These are phyloP conservation scores for Castanospermum australe DNA, from an alignment of 306 rosid species.

Conservation along the genomic window DNA sequence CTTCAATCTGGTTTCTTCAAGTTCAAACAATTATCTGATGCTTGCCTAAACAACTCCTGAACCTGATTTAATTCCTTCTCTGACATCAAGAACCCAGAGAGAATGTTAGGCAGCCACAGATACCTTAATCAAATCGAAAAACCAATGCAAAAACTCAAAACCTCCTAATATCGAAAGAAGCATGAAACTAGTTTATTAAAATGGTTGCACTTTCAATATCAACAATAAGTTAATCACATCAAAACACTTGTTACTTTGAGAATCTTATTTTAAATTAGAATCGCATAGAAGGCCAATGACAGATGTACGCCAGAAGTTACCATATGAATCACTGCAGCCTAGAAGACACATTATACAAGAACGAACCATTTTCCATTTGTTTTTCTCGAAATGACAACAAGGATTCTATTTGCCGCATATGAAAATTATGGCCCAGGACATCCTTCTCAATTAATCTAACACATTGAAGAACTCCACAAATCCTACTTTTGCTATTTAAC, in stretches of 20 bases:
- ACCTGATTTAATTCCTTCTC: slow-evolving; percentile 74
- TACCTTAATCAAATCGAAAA: not conserved
- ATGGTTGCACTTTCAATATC: not conserved
- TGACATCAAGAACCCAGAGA: slow-evolving; percentile 39
- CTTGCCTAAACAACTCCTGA: slow-evolving; percentile 70
- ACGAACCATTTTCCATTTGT: not conserved
- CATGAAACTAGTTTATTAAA: not conserved
- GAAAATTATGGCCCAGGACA: not conserved
- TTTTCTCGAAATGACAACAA: not conserved
- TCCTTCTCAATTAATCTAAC: not conserved
- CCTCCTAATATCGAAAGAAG: not conserved
- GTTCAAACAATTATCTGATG: slow-evolving; percentile 85
- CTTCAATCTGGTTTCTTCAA: slow-evolving; percentile 72
- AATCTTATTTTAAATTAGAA: not conserved
- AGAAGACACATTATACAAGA: not conserved
- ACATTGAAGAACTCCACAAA: not conserved
- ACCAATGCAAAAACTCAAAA: not conserved
- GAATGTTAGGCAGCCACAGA: not conserved
- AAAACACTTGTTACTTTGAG: not conserved
- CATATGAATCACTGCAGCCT: not conserved
- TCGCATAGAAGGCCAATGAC: not conserved
- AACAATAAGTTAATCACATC: not conserved
- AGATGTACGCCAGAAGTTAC: not conserved
- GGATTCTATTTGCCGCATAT: not conserved
- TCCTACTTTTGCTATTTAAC: not conserved